Base-by-base conservation (phyloP, 495 filamentous ascomycete genomes). In the Tuber microsphaerosporum region DNA sequence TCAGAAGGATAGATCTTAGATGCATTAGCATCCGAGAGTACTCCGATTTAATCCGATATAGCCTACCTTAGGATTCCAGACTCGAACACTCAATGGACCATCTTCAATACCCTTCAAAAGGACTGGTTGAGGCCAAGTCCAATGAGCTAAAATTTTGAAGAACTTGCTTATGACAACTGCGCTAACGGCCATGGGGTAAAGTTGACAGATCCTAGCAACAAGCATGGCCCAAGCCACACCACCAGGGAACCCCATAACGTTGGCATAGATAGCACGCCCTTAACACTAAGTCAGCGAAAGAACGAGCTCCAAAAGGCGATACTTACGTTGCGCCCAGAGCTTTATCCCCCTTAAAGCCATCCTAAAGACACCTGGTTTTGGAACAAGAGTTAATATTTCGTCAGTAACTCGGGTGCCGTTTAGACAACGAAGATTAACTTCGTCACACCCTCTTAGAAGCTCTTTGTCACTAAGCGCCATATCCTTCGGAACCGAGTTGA, bases 171-270 rank as follows among this genome's bases (percentile, higher is more conserved):
- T 90, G 44, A 99, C 89, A 22, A 92, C 89, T 20, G 94, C 91
- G 51, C 91, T 92, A 14, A 92, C 91, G 22, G 96, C 95, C 82
- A 92, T 92, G 22, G 95, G 95, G 85, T 97, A 99, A n/a, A 98
- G 87, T 83, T 99, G 95, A 82, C 95, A 99, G 69, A 98, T 92
- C 75, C 95, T 87, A 37, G 95, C 95, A 31, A 98, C 94, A 80
- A 98, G 86, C 91, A 99, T 97, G 43, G 94, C 95, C 93, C 94
- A 99, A 31, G 95, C 95, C 71, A 99, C 93, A 85, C 95, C 95
- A 75, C 95, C 95, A 16, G 95, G 96, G 78, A 94, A 99, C 22
- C 95, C 95, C 74, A 97, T 93, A 76, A 99, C 92, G 80, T 97
- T 97, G 72, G 93, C 92, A 83, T 97, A 97, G 26, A 98, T 92